Evolutionary conservation across 176 grass and related monocot genomes (phyloP).

Genomic region (Dactylis glomerata): DNA sequence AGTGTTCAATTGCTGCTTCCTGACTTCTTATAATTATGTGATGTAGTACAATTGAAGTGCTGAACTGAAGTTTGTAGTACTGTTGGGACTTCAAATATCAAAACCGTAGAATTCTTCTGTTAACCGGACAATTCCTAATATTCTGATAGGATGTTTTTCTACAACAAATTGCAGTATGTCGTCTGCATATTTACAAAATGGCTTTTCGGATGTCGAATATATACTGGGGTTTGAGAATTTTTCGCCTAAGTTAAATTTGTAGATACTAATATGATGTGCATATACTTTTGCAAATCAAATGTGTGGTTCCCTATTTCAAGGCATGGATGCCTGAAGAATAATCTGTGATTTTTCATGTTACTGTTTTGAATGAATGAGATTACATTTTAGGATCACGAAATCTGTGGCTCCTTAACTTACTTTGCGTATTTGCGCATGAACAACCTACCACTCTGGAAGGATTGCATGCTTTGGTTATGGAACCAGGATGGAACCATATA

Average conservation of each 20-base stretch:
- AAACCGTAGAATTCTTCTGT: background rate
- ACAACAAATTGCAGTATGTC: background rate
- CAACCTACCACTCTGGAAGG: background rate
- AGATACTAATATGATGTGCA: background rate
- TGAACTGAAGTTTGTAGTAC: background rate
- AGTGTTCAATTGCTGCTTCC: background rate
- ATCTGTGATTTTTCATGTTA: background rate
- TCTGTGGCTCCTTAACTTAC: background rate
- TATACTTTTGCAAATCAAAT: background rate
- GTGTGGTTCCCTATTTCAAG: background rate
- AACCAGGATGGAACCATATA: background rate
- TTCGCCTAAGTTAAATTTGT: background rate
- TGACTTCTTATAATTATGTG: background rate
- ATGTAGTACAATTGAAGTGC: background rate
- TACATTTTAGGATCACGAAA: background rate
- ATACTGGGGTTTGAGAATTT: background rate
- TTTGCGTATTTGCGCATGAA: background rate
- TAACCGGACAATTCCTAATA: background rate
- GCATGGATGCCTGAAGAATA: background rate
- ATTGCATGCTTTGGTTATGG: background rate
- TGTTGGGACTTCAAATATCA: background rate
- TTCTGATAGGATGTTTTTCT: background rate
- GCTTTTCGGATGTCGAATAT: background rate
- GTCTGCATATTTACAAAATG: background rate
- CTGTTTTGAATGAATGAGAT: background rate